A percentile compares a stretch with the other conserved stretches of the same genome.
Conservation (phyloP, 2,329 filamentous ascomycete genomes). For the Colletotrichum plurivorum region DNA sequence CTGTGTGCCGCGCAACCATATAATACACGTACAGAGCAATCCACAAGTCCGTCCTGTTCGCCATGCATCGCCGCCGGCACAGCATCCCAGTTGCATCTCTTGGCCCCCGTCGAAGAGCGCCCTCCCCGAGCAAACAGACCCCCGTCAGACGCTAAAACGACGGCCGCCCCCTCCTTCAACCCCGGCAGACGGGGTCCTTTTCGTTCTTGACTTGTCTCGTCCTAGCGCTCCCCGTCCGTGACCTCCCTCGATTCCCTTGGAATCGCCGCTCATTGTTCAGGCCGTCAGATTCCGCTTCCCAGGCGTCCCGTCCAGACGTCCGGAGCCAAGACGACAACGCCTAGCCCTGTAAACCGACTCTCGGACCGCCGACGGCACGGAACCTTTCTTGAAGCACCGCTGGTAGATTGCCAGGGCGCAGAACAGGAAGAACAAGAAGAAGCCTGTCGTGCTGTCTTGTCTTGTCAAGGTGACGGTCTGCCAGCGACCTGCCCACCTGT, state of each 20-base stretch:
- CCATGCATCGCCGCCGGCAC: constrained; percentile 18
- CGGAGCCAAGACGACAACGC: background rate
- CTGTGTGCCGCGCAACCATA: too few species aligned
- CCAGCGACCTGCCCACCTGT: background rate
- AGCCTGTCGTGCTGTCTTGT: too few species aligned
- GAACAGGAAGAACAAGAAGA: too few species aligned
- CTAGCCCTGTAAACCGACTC: constrained; percentile 1
- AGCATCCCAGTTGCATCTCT: constrained; percentile 13
- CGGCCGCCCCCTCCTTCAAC: constrained; percentile 15
- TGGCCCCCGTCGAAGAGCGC: constrained; percentile 21
- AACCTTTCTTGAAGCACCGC: background rate
- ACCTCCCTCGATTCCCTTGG: constrained; percentile 31
- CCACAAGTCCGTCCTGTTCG: background rate
- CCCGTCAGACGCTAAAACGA: constrained; percentile 35
- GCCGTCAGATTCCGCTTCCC: constrained; percentile 18
- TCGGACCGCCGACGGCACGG: constrained; percentile 23
- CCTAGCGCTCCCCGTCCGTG: constrained; percentile 32
- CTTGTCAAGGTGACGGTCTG: background rate
- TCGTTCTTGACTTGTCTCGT: constrained; percentile 30
- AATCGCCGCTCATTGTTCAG: constrained; percentile 25
- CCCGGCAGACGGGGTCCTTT: constrained; percentile 26
- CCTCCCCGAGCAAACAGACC: constrained; percentile 20
- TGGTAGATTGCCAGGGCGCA: too few species aligned
- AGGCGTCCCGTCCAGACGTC: constrained; percentile 1
- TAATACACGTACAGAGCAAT: too few species aligned